Conservation (phyloP, 768 basidiomycete genomes). For the Pleurotus salmoneostramineus region DNA sequence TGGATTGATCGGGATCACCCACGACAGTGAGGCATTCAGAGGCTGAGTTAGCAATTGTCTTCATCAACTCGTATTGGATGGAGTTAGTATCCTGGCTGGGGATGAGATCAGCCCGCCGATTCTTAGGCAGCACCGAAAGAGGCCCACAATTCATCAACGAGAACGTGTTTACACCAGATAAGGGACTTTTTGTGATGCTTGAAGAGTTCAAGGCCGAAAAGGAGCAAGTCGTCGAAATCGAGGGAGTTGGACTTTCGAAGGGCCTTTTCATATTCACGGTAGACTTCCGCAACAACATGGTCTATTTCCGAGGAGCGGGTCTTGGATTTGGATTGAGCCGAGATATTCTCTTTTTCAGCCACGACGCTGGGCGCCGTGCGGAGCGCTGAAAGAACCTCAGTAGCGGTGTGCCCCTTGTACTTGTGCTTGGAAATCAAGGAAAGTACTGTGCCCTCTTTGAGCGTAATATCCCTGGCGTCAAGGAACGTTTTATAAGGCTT, state of each 20-base stretch:
- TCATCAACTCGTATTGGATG: constrained; percentile 80
- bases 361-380: constrained; percentile 7
- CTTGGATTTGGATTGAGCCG: constrained; percentile 10
- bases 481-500: constrained; percentile 52
- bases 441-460: constrained; percentile 52
- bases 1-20: constrained; percentile 91
- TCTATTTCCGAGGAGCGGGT: constrained; percentile 25
- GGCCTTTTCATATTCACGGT: constrained; percentile 60
- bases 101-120: background rate
- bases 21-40: constrained; percentile 67
- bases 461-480: constrained; percentile 36
- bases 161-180: constrained; percentile 60
- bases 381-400: constrained; percentile 33
- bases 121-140: background rate
- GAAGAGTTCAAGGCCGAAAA: constrained; percentile 71
- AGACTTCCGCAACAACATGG: constrained; percentile 46
- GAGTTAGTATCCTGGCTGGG: constrained; percentile 75
- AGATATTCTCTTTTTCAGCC: constrained; percentile 4
- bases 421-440: constrained; percentile 76
- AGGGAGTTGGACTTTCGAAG: constrained; percentile 64
- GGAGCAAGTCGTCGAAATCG: constrained; percentile 85
- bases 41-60: constrained; percentile 46
- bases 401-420: constrained; percentile 57
- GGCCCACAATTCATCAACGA: constrained; percentile 81
- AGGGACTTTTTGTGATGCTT: constrained; percentile 40